Evolutionary conservation across 2,329 filamentous ascomycete genomes (phyloP), one percentile per base, ranked within the genome.

Genomic region (Verticillium zaregamsianum): DNA sequence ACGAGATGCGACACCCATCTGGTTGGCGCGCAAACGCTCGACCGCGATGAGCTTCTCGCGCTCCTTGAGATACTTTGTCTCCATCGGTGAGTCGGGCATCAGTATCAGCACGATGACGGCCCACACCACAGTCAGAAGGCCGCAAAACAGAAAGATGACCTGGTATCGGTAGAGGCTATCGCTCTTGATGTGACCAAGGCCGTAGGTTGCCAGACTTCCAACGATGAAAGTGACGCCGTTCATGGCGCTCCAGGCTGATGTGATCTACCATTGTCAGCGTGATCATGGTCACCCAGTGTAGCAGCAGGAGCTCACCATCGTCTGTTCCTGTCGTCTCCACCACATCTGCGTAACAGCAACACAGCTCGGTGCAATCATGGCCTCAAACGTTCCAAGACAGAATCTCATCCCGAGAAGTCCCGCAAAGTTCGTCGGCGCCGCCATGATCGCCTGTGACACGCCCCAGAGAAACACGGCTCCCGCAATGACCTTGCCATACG

Each of bases 1-100:
- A 65, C 87, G 86, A 64, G 86, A 90, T 1, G 88, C 89, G 17
- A 90, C 87, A 0, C 91, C 91, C 63, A 91, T 91, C 70, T 92
- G 86, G 67, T 94, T 94, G 25, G 86, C 80, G 0, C 90, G 81
- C 6, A 94, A 85, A 0, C 91, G 82, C 65, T 92, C 90, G 31
- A 93, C 78, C 0, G 88, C 89, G 52, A 92, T 80, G 0, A 86
- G 71, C 14, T 86, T 85, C 66, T 94, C 91, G 55, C 86, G 80
- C 59, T 88, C 82, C 8, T 78, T 89, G 31, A 95, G 68, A 62
- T 83, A 85, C 15, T 82, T 77, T 0, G 82, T 82, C 0, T 82
- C 81, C 0, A 79, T 70, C 20, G 88, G 80, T 65, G 87, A 85
- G 68, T 83, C 82, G 69, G 88, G 85, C 2, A 90, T 78, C 55